A percentile compares a stretch with the other conserved stretches of the same genome.
phyloP scores from a whole-genome alignment of 2,329 filamentous ascomycete genomes.

The Teratosphaeria nubilosa region DNA sequence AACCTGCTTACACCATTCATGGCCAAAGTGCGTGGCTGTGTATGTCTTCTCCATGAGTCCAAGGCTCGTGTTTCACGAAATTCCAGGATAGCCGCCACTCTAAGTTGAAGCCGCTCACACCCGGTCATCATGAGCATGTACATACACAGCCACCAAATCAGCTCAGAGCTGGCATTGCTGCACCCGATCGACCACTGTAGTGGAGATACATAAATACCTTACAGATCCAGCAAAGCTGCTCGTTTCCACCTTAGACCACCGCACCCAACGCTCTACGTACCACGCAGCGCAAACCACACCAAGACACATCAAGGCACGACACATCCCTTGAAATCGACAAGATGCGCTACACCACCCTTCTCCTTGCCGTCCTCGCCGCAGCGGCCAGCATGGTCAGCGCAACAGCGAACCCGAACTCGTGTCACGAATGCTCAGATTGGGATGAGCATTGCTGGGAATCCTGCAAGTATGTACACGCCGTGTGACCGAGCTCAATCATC shows the following conservation, averaged over 20 bases:
- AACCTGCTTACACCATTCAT: no score
- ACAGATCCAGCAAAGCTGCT: neutral
- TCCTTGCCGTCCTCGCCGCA: neutral
- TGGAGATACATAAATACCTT: neutral
- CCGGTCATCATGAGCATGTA: neutral
- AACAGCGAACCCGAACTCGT: neutral
- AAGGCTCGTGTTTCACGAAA: neutral
- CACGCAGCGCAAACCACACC: neutral
- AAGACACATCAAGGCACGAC: neutral
- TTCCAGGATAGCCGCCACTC: neutral
- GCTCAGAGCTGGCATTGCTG: neutral
- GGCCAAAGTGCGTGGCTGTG: no score
- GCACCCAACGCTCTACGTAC: neutral
- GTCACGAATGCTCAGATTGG: neutral
- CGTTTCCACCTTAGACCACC: neutral
- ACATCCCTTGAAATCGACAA: neutral
- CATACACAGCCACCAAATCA: neutral
- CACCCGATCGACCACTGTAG: neutral
- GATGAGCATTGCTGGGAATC: neutral
- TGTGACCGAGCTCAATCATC: neutral
- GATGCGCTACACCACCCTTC: neutral
- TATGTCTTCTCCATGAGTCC: no score
- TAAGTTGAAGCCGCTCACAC: neutral
- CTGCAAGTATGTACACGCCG: neutral
- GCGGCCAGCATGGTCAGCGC: neutral